Percentiles rank a stretch among this genome's conserved stretches.
Conservation (phyloP, 768 basidiomycete species). For the Boletellus ananas region DNA sequence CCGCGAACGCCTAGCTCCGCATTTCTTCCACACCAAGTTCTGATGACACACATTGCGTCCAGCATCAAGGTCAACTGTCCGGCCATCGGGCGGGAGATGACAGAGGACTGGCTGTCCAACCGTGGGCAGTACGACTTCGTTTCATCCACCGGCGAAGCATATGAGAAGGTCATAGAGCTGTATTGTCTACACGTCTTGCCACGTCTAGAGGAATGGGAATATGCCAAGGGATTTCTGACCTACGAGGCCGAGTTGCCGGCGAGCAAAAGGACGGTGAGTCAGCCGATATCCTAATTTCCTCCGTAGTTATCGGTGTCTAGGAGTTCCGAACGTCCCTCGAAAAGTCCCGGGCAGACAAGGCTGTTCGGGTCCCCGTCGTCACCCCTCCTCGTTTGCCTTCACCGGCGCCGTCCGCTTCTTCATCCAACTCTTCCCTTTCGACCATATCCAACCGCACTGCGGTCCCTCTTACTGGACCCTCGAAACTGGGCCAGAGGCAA, state of each 20-base stretch:
- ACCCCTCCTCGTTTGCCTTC: conserved; percentile 36
- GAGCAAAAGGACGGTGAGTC: conserved; percentile 50
- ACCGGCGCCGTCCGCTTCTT: conserved; percentile 53
- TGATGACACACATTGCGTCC: conserved; percentile 66
- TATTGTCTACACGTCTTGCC: conserved; percentile 75
- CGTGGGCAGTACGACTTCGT: conserved; percentile 39
- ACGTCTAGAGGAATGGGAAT: conserved; percentile 73
- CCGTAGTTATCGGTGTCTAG: conserved; percentile 12
- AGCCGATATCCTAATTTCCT: background rate
- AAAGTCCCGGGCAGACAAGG: conserved; percentile 31
- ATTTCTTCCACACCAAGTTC: conserved; percentile 64
- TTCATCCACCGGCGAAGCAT: conserved; percentile 46
- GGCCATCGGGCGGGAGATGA: conserved; percentile 57
- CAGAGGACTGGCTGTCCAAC: conserved; percentile 76
- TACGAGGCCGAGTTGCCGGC: conserved; percentile 64
- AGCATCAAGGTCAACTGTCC: conserved; percentile 64
- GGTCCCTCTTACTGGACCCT: conserved; percentile 39
- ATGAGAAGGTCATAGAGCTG: conserved; percentile 71
- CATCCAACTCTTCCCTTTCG: conserved; percentile 63
- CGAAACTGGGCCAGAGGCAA: conserved; percentile 13
- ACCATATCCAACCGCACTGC: conserved; percentile 72
- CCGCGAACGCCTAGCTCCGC: conserved; percentile 43
- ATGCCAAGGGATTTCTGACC: conserved; percentile 69
- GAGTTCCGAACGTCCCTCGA: conserved; percentile 33
- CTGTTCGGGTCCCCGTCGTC: conserved; percentile 15